These are phyloP conservation scores for Excoecaria agallocha DNA, from an alignment of 345 rosid genomes.

Conservation along the genomic window DNA sequence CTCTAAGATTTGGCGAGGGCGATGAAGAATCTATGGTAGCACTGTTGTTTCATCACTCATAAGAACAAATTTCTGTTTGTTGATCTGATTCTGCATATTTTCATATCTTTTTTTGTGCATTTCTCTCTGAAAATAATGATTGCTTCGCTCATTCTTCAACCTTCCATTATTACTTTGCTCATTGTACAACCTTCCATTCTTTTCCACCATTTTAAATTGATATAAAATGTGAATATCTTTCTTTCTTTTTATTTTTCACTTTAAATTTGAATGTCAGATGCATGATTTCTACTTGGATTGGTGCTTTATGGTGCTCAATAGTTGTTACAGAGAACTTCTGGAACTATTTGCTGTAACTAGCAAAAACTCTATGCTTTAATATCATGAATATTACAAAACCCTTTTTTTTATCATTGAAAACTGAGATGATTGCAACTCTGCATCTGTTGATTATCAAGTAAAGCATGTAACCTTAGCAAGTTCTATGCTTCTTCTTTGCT, in stretches of 20 bases:
- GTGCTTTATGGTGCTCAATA: too few relatives aligned
- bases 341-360: too few relatives aligned
- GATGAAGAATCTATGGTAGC: constrained; percentile 97
- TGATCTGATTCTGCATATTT: background rate
- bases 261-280: background rate
- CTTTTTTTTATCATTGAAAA: background rate
- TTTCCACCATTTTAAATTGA: background rate
- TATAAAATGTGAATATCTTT: background rate
- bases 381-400: background rate
- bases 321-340: too few relatives aligned
- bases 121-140: background rate
- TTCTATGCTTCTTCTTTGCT: background rate
- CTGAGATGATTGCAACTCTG: background rate
- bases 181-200: too few relatives aligned
- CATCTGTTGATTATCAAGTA: background rate
- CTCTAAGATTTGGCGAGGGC: constrained; percentile 96
- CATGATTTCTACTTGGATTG: too few relatives aligned
- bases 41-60: background rate
- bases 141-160: background rate
- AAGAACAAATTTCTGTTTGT: background rate
- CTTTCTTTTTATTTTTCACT: background rate
- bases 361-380: background rate
- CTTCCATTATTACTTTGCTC: too few relatives aligned
- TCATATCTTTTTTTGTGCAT: background rate
- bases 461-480: background rate